Conservation (phyloP, 257 asterid genomes). For the Solanum ossicruentum region DNA sequence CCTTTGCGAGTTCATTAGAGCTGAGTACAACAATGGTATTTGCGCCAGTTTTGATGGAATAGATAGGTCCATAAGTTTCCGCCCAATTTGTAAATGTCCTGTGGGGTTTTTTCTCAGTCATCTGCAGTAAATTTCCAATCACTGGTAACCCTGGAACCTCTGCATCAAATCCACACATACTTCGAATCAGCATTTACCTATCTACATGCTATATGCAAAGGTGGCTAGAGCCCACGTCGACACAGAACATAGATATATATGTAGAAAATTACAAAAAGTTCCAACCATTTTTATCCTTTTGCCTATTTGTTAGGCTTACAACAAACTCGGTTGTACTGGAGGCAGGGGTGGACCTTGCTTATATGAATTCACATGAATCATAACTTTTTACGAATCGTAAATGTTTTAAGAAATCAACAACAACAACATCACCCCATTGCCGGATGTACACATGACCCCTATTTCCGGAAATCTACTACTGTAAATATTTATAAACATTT, state of each 20-base stretch:
- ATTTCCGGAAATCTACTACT: not conserved
- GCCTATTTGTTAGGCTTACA: not conserved
- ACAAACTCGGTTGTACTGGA: not conserved
- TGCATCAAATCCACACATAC: constrained; percentile 24
- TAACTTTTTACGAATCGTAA: not conserved
- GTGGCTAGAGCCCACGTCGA: not conserved
- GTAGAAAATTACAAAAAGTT: not conserved
- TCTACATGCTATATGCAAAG: not conserved
- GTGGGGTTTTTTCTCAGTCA: constrained; percentile 85
- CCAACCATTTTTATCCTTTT: not conserved
- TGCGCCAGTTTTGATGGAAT: constrained; percentile 66
- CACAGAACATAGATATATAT: not conserved
- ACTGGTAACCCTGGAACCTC: constrained; percentile 73
- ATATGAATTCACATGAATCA: not conserved
- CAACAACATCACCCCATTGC: no score
- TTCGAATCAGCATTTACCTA: not conserved
- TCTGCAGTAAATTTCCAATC: constrained; percentile 68
- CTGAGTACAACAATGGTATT: constrained; percentile 58
- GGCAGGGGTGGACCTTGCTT: not conserved
- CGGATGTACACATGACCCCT: no score
- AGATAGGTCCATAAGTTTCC: constrained; percentile 65
- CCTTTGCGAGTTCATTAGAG: constrained; percentile 57
- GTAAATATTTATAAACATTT: not conserved
- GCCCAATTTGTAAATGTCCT: constrained; percentile 83
- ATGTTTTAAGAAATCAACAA: not conserved